phyloP scores from a whole-genome alignment of 208 protist species.

The Crithidia brevicula region DNA sequence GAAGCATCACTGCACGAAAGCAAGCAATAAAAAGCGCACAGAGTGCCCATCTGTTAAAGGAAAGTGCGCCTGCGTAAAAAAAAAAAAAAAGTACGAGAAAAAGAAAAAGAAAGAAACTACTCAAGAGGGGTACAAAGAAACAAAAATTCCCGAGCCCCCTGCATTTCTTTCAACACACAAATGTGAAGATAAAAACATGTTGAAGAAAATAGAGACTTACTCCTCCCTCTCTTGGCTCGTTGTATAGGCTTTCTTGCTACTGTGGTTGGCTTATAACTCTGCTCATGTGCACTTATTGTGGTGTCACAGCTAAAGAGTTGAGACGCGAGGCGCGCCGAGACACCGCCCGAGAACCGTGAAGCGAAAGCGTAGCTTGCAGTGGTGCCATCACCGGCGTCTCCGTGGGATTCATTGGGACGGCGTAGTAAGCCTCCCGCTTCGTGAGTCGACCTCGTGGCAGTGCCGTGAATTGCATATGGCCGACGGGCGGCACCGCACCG shows the following conservation, averaged over 20 bases:
- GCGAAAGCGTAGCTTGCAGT: background rate
- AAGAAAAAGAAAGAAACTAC: background rate
- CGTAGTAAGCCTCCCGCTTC: constrained; percentile 34
- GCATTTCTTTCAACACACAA: too few species aligned
- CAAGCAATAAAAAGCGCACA: too few species aligned
- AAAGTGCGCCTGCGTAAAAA: background rate
- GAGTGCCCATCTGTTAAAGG: too few species aligned
- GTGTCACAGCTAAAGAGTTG: background rate
- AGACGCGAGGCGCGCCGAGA: background rate
- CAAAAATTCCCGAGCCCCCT: too few species aligned
- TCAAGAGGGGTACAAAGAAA: background rate
- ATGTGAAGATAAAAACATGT: background rate
- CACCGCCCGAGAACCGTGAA: background rate
- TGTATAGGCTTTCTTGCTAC: too few species aligned
- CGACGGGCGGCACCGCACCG: constrained; percentile 9
- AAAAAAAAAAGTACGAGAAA: background rate
- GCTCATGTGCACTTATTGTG: too few species aligned
- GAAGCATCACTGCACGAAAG: too few species aligned
- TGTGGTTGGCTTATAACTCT: too few species aligned
- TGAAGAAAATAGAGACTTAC: background rate
- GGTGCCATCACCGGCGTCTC: constrained; percentile 6
- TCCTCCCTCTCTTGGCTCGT: too few species aligned
- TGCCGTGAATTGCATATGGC: constrained; percentile 26
- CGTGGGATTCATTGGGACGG: constrained; percentile 18
- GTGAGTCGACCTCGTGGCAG: constrained; percentile 33